Evolutionary conservation across 2,329 filamentous ascomycete genomes (phyloP).

Genomic region (Colletotrichum tofieldiae): DNA sequence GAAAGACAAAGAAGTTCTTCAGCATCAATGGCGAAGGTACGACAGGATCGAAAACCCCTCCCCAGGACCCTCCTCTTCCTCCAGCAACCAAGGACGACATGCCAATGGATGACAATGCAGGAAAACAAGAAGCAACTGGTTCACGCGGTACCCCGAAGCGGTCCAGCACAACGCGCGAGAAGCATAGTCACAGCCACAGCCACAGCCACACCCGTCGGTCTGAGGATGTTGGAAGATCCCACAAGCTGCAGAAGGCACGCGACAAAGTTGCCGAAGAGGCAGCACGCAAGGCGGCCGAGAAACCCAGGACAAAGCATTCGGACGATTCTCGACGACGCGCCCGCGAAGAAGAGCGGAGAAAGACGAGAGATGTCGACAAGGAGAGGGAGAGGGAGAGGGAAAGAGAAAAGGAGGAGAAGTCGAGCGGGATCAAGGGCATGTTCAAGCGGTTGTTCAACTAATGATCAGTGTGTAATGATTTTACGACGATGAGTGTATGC

Average conservation of each 20-base stretch:
- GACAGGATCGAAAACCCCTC: constrained; percentile 44
- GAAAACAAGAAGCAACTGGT: constrained; percentile 46
- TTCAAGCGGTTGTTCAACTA: constrained; percentile 58
- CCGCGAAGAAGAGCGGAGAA: constrained; percentile 48
- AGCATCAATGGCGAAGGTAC: constrained; percentile 57
- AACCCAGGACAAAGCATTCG: constrained; percentile 51
- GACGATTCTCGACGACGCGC: constrained; percentile 50
- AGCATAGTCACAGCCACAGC: constrained; percentile 47
- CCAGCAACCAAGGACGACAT: constrained; percentile 43
- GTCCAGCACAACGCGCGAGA: constrained; percentile 51
- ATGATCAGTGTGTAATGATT: constrained; percentile 36
- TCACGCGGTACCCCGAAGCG: constrained; percentile 52
- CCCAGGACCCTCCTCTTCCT: constrained; percentile 42
- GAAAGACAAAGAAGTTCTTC: constrained; percentile 59
- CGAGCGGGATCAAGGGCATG: constrained; percentile 53
- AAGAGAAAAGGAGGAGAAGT: constrained; percentile 42
- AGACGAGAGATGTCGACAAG: constrained; percentile 27
- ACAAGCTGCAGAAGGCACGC: constrained; percentile 47
- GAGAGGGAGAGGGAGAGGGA: constrained; percentile 44
- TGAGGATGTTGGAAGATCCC: constrained; percentile 46
- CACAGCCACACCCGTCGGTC: constrained; percentile 39
- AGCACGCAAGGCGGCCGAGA: constrained; percentile 45
- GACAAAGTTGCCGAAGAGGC: constrained; percentile 45
- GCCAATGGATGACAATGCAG: constrained; percentile 42
- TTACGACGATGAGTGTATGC: constrained; percentile 49